Conservation (phyloP, 1,284 basidiomycete genomes). For the Sporisorium scitamineum region DNA sequence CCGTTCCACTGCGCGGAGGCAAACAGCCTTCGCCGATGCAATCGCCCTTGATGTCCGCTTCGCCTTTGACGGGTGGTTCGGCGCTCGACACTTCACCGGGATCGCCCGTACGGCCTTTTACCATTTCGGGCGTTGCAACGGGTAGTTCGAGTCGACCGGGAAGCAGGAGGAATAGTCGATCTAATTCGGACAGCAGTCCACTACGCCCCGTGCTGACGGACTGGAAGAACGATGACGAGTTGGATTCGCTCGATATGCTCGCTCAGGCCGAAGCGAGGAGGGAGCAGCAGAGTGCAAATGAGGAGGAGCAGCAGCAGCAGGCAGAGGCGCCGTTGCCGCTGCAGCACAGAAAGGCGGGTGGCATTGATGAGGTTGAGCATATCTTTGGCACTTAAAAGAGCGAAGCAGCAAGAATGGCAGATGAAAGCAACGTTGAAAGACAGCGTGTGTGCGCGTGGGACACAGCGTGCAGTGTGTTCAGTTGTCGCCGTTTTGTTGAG, state of each 20-base stretch:
- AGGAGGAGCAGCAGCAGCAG: constrained; percentile 41
- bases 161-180: constrained; percentile 37
- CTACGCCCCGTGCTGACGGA: constrained; percentile 61
- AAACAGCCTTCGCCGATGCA: constrained; percentile 37
- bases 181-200: constrained; percentile 47
- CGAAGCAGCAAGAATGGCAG: neutral
- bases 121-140: constrained; percentile 18
- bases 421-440: neutral
- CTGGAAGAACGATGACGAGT: constrained; percentile 56
- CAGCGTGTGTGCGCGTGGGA: neutral
- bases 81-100: constrained; percentile 37
- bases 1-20: constrained; percentile 31
- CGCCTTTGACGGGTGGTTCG: constrained; percentile 13
- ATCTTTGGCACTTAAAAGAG: constrained; percentile 51
- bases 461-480: no score
- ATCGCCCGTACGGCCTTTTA: constrained; percentile 37
- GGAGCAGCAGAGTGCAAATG: constrained; percentile 27
- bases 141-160: constrained; percentile 21
- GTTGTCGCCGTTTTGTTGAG: no score
- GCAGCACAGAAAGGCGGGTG: constrained; percentile 58
- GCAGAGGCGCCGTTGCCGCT: constrained; percentile 30
- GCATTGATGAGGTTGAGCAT: constrained; percentile 65
- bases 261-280: constrained; percentile 46
- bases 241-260: constrained; percentile 38
- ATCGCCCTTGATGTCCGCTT: constrained; percentile 12